These are phyloP conservation scores for Gossypium lobatum DNA, from an alignment of 441 rosid genomes.

Conservation along the genomic window DNA sequence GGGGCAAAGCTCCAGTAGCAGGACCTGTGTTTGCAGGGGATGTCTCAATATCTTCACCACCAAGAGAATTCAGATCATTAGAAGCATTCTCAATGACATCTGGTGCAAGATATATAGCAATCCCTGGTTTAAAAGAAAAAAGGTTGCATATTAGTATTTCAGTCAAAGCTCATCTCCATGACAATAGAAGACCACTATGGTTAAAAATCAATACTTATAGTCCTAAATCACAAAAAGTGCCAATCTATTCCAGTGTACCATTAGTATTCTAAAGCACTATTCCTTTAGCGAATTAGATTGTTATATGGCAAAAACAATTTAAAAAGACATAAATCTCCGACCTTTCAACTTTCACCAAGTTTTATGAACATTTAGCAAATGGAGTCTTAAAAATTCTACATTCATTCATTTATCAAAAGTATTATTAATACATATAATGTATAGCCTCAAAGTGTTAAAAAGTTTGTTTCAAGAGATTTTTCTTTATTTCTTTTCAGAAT, in stretches of 20 bases:
- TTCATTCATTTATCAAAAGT: background rate
- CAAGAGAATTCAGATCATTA: conserved; percentile 40
- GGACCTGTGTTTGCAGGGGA: conserved; percentile 26
- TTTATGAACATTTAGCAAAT: background rate
- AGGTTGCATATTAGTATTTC: conserved; percentile 11
- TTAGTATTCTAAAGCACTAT: background rate
- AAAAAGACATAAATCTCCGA: background rate
- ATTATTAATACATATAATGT: background rate
- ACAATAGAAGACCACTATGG: background rate
- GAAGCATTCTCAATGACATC: conserved; percentile 48
- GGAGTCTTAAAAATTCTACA: background rate
- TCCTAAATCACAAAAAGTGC: background rate
- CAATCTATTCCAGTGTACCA: background rate
- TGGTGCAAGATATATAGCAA: conserved; percentile 59
- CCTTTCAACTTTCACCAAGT: background rate
- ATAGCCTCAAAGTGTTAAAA: background rate
- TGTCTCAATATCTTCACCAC: conserved; percentile 23
- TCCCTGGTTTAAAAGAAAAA: conserved; percentile 44
- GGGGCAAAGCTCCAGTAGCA: conserved; percentile 25
- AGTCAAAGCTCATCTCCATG: background rate
- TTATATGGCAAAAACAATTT: background rate
- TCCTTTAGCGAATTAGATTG: background rate
- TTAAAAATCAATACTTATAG: background rate
- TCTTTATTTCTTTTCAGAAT: no score
- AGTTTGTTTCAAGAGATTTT: background rate